phyloP scores from a whole-genome alignment of 495 filamentous ascomycete genomes.

The Aspergillus wentii region DNA sequence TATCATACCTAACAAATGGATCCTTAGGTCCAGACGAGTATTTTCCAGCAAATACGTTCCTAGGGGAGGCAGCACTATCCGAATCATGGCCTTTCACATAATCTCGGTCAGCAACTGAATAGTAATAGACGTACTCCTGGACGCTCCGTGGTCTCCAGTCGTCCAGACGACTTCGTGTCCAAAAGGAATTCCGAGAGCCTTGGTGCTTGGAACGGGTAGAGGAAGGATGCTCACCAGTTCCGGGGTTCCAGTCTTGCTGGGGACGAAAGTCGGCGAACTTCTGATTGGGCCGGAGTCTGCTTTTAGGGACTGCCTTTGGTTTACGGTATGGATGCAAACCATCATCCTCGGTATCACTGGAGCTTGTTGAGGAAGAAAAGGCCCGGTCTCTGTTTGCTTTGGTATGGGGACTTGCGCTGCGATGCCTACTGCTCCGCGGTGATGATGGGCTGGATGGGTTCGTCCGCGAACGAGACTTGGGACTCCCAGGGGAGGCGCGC shows the following conservation, averaged over 20 bases:
- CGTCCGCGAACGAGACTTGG: conserved; percentile 23
- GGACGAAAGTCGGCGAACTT: conserved; percentile 29
- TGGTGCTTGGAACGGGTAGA: conserved; percentile 4
- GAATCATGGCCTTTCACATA: conserved; percentile 32
- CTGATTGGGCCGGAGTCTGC: conserved; percentile 31
- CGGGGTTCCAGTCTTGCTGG: conserved; percentile 14
- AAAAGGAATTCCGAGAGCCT: neutral
- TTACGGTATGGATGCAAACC: conserved; percentile 17
- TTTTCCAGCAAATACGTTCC: conserved; percentile 12
- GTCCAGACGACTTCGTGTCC: conserved; percentile 2
- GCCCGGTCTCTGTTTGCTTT: conserved; percentile 15
- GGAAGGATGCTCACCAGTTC: conserved; percentile 27
- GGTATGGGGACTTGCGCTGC: conserved; percentile 36
- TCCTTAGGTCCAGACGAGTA: conserved; percentile 8
- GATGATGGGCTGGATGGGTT: conserved; percentile 31
- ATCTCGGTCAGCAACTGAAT: conserved; percentile 20
- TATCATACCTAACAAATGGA: conserved; percentile 20
- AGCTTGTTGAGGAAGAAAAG: conserved; percentile 31
- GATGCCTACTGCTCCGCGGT: conserved; percentile 24
- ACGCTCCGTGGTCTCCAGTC: conserved; percentile 9
- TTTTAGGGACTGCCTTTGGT: conserved; percentile 42
- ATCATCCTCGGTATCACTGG: conserved; percentile 30
- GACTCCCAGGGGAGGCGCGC: conserved; percentile 37
- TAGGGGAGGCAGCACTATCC: conserved; percentile 28
- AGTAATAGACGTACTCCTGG: conserved; percentile 9